A percentile compares a stretch with the other conserved stretches of the same genome.
Conservation (phyloP, 306 rosid species). For the Morella rubra region DNA sequence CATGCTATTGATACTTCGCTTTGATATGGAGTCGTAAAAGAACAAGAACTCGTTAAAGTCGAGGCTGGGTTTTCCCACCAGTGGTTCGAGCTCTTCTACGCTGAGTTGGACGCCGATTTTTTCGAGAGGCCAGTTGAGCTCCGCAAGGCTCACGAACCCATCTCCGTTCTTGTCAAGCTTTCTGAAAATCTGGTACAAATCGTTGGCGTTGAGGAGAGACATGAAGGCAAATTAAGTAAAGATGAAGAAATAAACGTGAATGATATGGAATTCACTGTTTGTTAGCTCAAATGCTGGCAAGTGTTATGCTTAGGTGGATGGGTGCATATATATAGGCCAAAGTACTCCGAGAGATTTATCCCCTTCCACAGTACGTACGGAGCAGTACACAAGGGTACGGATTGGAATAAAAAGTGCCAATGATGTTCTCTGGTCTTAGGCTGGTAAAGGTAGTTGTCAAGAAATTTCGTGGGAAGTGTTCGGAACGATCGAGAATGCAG, state of each 20-base stretch:
- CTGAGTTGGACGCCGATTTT: constrained; percentile 30
- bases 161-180: constrained; percentile 65
- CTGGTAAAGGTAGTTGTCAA: background rate
- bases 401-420: too few species aligned
- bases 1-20: constrained; percentile 26
- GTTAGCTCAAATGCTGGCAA: too few species aligned
- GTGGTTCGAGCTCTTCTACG: constrained; percentile 50
- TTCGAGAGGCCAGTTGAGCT: constrained; percentile 50
- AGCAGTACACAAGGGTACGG: too few species aligned
- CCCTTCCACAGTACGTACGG: too few species aligned
- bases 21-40: constrained; percentile 55
- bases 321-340: too few species aligned
- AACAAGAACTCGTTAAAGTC: constrained; percentile 56
- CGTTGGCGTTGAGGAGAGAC: constrained; percentile 43
- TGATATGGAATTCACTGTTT: too few species aligned
- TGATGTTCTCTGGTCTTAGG: too few species aligned
- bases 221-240: constrained; percentile 10
- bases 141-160: constrained; percentile 60
- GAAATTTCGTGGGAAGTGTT: constrained; percentile 6
- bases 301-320: too few species aligned
- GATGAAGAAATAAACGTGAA: too few species aligned
- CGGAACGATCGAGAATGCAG: background rate
- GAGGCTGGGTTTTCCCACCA: constrained; percentile 47
- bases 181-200: constrained; percentile 67
- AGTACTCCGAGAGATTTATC: too few species aligned